Evolutionary conservation across 768 basidiomycete species (phyloP).

Genomic region (Mycena pura): DNA sequence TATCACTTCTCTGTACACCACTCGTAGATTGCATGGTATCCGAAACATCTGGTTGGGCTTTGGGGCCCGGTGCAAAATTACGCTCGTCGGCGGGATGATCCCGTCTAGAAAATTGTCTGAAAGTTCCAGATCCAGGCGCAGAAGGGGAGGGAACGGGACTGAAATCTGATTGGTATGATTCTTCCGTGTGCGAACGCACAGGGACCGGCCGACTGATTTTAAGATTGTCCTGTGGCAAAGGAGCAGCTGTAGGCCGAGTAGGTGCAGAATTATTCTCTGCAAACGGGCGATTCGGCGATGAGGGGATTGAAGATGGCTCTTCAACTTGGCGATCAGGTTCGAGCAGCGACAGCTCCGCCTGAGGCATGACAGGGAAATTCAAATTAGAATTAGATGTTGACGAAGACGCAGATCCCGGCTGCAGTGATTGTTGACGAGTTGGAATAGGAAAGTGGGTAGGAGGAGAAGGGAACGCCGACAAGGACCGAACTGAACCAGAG

Average conservation of each 20-base stretch:
- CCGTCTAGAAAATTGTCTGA: slow-evolving; percentile 20
- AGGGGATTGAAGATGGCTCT: slow-evolving; percentile 17
- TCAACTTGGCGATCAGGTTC: slow-evolving; percentile 24
- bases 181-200: slow-evolving; percentile 23
- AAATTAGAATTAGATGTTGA: slow-evolving; percentile 35
- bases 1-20: slow-evolving; percentile 57
- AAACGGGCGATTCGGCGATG: slow-evolving; percentile 10
- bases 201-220: slow-evolving; percentile 24
- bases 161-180: slow-evolving; percentile 15
- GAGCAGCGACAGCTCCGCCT: slow-evolving; percentile 34
- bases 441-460: slow-evolving; percentile 77
- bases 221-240: neutral
- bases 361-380: slow-evolving; percentile 27
- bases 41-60: slow-evolving; percentile 15
- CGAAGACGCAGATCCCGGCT: slow-evolving; percentile 25
- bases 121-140: neutral
- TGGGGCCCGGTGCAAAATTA: slow-evolving; percentile 41
- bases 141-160: slow-evolving; percentile 10
- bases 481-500: slow-evolving; percentile 65
- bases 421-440: slow-evolving; percentile 34
- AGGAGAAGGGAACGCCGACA: slow-evolving; percentile 77
- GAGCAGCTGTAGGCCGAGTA: neutral
- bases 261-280: neutral
- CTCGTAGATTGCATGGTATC: slow-evolving; percentile 11
- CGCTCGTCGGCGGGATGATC: slow-evolving; percentile 33